Conservation (phyloP, 345 rosid genomes). For the Mercurialis annua region DNA sequence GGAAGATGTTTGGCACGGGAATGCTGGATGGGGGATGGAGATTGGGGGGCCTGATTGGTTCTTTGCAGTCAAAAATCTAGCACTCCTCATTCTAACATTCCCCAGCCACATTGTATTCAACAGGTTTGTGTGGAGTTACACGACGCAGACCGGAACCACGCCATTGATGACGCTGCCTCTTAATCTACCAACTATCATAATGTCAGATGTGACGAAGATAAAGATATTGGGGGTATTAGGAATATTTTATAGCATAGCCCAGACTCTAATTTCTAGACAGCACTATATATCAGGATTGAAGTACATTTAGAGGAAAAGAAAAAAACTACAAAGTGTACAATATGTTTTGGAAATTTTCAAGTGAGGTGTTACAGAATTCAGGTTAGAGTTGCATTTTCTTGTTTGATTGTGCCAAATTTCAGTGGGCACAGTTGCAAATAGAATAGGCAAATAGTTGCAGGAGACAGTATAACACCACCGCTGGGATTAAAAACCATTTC, state of each 20-base stretch:
- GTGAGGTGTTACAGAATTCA: conserved; percentile 27
- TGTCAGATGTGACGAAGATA: conserved; percentile 80
- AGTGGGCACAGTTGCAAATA: no score
- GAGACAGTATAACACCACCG: no score
- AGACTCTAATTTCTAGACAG: conserved; percentile 89
- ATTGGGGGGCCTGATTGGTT: conserved; percentile 95
- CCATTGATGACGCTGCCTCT: conserved; percentile 82
- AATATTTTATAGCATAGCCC: conserved; percentile 67
- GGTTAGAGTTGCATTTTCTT: conserved; percentile 14
- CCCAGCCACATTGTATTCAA: conserved; percentile 94
- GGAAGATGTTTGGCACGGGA: conserved; percentile 94
- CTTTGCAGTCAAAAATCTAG: conserved; percentile 83
- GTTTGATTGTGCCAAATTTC: background rate
- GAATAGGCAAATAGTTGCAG: no score
- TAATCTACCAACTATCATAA: conserved; percentile 79
- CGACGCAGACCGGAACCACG: conserved; percentile 55
- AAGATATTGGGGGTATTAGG: conserved; percentile 81
- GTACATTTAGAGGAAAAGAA: conserved; percentile 63
- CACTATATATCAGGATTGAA: conserved; percentile 87
- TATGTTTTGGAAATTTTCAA: conserved; percentile 36
- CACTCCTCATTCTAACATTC: conserved; percentile 77
- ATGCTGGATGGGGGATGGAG: conserved; percentile 82
- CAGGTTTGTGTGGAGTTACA: conserved; percentile 83
- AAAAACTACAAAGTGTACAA: conserved; percentile 35
- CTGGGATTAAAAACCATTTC: no score